Conservation (phyloP, 208 protist genomes). For the Endotrypanum monterogeii region DNA sequence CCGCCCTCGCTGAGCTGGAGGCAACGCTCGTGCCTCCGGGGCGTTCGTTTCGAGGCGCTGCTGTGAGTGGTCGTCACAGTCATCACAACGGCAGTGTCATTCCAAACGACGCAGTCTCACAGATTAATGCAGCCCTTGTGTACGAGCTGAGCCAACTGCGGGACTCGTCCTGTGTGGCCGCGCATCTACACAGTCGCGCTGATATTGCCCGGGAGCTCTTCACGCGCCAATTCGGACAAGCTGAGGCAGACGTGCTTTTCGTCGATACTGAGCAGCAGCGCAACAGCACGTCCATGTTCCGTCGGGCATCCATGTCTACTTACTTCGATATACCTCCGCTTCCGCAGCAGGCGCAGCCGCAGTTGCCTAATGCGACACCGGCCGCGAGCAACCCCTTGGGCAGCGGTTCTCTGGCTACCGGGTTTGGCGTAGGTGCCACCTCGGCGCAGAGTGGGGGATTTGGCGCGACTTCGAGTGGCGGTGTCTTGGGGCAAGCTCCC, state of each 20-base stretch:
- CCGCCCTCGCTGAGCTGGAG: constrained; percentile 47
- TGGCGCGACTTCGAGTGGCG: constrained; percentile 6
- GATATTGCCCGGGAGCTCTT: constrained; percentile 61
- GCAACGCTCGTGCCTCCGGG: constrained; percentile 46
- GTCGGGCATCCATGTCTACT: constrained; percentile 21
- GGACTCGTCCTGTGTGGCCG: constrained; percentile 54
- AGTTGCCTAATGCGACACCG: background rate
- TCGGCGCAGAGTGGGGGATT: constrained; percentile 13
- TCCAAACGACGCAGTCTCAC: constrained; percentile 41
- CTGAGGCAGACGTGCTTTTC: constrained; percentile 72
- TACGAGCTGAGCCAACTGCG: constrained; percentile 68
- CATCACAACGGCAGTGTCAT: constrained; percentile 16
- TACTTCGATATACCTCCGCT: constrained; percentile 39
- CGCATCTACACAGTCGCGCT: constrained; percentile 56
- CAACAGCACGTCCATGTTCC: constrained; percentile 25
- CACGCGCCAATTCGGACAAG: constrained; percentile 63
- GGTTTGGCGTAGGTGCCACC: constrained; percentile 1
- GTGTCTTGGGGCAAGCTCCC: constrained; percentile 15
- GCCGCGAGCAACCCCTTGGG: background rate
- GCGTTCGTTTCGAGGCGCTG: constrained; percentile 11
- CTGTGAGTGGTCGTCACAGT: constrained; percentile 9
- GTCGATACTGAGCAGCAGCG: constrained; percentile 36
- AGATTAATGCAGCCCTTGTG: constrained; percentile 67
- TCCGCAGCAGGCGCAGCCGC: constrained; percentile 18
- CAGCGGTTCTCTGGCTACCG: constrained; percentile 1